Conservation (phyloP, 2,329 filamentous ascomycete genomes). For the Penicillium sp. region DNA sequence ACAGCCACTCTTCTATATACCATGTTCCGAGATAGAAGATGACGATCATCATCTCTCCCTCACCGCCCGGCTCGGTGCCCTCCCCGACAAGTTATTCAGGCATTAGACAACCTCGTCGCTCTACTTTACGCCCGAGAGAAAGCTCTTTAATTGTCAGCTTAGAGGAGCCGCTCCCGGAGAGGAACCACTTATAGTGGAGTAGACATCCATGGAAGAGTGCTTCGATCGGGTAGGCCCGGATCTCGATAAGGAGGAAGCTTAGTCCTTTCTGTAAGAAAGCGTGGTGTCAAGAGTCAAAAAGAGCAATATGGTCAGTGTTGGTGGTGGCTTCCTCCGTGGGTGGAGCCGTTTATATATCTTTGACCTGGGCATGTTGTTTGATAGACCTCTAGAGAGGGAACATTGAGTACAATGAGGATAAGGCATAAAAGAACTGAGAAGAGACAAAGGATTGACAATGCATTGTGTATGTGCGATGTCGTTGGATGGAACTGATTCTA, state of each 20-base stretch:
- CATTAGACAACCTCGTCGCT: slow-evolving; percentile 28
- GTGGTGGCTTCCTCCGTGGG: too few species aligned
- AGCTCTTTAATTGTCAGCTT: slow-evolving; percentile 23
- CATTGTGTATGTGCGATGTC: too few species aligned
- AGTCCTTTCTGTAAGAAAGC: too few species aligned
- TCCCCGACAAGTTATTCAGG: slow-evolving; percentile 27
- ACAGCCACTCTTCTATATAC: slow-evolving; percentile 25
- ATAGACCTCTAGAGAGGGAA: too few species aligned
- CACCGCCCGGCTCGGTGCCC: slow-evolving; percentile 24
- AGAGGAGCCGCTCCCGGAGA: slow-evolving; percentile 21
- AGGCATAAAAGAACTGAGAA: too few species aligned
- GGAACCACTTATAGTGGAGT: slow-evolving; percentile 25
- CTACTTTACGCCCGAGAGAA: slow-evolving; percentile 27
- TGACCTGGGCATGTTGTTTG: too few species aligned
- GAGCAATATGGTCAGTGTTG: too few species aligned
- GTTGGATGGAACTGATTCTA: too few species aligned
- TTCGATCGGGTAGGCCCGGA: slow-evolving; percentile 26
- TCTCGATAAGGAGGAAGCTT: slow-evolving; percentile 28
- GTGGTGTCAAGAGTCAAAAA: too few species aligned
- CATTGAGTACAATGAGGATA: too few species aligned
- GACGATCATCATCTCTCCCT: slow-evolving; percentile 33
- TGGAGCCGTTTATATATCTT: too few species aligned
- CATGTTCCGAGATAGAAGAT: slow-evolving; percentile 24
- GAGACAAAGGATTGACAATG: too few species aligned
- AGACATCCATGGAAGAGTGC: slow-evolving; percentile 25